Base-by-base conservation (phyloP, 208 protist species). In the Acanthamoeba lugdunensis region DNA sequence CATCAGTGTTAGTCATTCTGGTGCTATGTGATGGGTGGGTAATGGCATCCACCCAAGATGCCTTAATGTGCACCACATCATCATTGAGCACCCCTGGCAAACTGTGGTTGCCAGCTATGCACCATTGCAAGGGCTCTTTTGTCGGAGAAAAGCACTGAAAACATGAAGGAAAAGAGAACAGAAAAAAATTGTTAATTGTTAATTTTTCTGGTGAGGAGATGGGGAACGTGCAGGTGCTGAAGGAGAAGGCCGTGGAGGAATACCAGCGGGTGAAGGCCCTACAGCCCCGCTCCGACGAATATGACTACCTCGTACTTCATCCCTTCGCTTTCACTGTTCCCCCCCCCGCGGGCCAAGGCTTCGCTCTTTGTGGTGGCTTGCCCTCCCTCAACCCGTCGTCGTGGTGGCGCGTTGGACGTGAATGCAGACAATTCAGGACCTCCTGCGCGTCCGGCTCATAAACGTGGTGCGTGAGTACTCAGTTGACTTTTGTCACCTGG, bases 171-270 rank as follows among this genome's bases (percentile, higher is more conserved):
- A 45, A 45, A 45, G 41, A 45, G 5, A 2, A 48, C 3, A 48
- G 45, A 48, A 48, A 48, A 48, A 33, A 33, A 33, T 33, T 33
- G 33, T 33, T 33, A 33, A 33, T 33, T 33, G 33, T 33, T 33
- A 33, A 33, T 33, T 33, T 33, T 33, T 33, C 33, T 33, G 33
- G 33, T 33, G 33, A 33, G 33, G 33, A 33, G 33, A 33, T 88
- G 81, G 81, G 81, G 7, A 88, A 88, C 41, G 52, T 88, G 48
- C 52, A 88, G 56, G 48, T 65, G 21, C 18, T 88, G 23, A 56
- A 88, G 45, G 30, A 88, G 81, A 88, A 88, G 28, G 56, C 81
- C 6, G 81, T 88, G 41, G 81, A 88, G 41, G 81, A 88, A 48
- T 88, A 37, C 23, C 33, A 88, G n/a, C 81, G 81, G 9, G 81